phyloP scores from a whole-genome alignment of 441 rosid species.

The Viola pubescens region DNA sequence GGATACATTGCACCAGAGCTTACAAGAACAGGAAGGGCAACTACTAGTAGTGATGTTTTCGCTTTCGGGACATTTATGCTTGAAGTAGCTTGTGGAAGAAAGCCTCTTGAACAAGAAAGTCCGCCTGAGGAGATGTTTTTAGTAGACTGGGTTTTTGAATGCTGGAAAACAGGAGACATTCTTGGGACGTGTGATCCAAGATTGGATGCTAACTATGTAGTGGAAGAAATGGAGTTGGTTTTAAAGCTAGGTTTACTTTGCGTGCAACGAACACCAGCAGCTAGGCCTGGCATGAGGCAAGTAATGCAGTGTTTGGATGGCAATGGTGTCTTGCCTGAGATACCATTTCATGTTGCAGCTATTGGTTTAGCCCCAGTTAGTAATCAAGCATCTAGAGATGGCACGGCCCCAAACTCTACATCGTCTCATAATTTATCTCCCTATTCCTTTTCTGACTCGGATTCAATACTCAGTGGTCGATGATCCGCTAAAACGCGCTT shows the following conservation, averaged over 20 bases:
- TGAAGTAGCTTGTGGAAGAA: conserved; percentile 60
- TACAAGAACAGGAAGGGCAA: conserved; percentile 40
- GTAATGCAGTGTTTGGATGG: conserved; percentile 39
- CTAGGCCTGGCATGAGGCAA: conserved; percentile 45
- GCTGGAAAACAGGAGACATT: conserved; percentile 35
- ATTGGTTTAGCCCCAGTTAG: conserved; percentile 17
- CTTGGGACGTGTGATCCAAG: conserved; percentile 36
- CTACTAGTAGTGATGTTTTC: conserved; percentile 43
- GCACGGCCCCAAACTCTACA: neutral
- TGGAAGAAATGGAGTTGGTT: conserved; percentile 47
- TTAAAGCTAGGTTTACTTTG: conserved; percentile 50
- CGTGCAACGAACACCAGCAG: conserved; percentile 28
- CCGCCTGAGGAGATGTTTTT: conserved; percentile 26
- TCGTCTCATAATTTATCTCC: neutral
- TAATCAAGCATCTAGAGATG: neutral
- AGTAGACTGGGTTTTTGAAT: conserved; percentile 41
- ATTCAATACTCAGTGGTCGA: conserved; percentile 21
- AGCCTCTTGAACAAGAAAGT: conserved; percentile 34
- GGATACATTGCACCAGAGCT: conserved; percentile 48
- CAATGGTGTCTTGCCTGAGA: conserved; percentile 26
- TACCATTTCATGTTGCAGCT: conserved; percentile 19
- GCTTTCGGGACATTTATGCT: conserved; percentile 64
- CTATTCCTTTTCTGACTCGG: conserved; percentile 8
- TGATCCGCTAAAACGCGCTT: neutral
- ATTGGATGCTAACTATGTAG: conserved; percentile 30